Evolutionary conservation across 2,329 filamentous ascomycete genomes (phyloP), one percentile per base, ranked within the genome.

Genomic region (Alternaria consortialis): DNA sequence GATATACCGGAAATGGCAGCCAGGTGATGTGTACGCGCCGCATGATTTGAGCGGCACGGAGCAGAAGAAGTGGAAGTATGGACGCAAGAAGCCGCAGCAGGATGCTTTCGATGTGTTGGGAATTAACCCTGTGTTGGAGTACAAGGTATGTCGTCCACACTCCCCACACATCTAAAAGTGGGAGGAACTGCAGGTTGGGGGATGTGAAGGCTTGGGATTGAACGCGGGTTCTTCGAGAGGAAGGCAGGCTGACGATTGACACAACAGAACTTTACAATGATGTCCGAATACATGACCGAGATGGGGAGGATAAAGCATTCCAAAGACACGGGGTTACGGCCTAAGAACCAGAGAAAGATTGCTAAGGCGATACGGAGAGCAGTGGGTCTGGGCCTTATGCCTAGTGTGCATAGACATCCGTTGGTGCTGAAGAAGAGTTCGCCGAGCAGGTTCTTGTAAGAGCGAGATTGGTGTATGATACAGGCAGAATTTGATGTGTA

Each of bases 281-380:
- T 98, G 80, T 91, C 91, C 32, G 93, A 97, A 78, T 97, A 91
- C 78, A 91, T 95, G 74, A 93, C 91, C 0, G 81, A 89, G 11
- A 91, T 92, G 82, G 95, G 94, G 52, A 88, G 93, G 61, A 97
- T 99, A 78, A 91, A 88, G 81, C 88, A 91, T 77, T 84, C 87
- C n/a, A 85, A 79, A 6, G 83, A 89, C 25, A 98, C 94, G 0
- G 93, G 92, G 13, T 83, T 99, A 63, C 87, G 92, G 58, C 91
- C 91, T 3, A 90, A 92, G 67, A 98, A 98, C 83, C 95, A 99
- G 83, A 87, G 95, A 69, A 93, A 91, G 81, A 88, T 99, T 76
- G 91, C 94, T 64, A 97, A 96, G 84, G 94, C 96, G 54, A 91
- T 99, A 72, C 85, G 95, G 67, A 87, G 95, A 70, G 90, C 92